Evolutionary conservation across 2,329 filamentous ascomycete species (phyloP), one percentile per base, ranked within the genome.

Genomic region (Penicillium sp.): DNA sequence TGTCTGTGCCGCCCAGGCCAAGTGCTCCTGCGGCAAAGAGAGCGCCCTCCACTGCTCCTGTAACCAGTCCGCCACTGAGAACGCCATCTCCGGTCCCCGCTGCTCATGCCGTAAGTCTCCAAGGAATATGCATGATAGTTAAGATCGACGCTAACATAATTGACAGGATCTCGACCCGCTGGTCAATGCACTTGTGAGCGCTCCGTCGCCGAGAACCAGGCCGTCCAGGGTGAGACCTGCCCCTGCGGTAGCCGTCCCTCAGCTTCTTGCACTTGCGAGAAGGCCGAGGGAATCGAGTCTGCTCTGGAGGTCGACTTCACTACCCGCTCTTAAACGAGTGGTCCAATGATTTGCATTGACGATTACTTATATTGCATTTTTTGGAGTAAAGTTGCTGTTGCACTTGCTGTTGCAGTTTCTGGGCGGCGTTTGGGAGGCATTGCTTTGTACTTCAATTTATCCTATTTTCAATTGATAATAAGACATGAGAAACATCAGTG

Each of bases 21-120:
- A 75, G 55, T 96, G 91, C 84, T 95, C 90, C 13, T 97, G 93
- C 72, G 93, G 93, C 68, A 86, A 96, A 79, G 83, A 94, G 70
- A 84, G 86, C 3, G 93, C 93, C 43, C 84, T 96, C 42, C 81
- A 92, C 71, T 97, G 93, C 84, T 88, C 80, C 56, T 97, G 93
- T 78, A 84, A 84, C 65, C 92, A 90, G 74, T 83, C 91, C 3
- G 59, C 80, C 3, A 75, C 79, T 13, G 92, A 97, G 80, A 97
- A 97, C 80, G 76, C 76, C 33, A 70, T 90, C 49, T 72, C 79
- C 6, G 90, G 90, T 6, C 81, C 89, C 32, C 82, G 90, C 63
- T 96, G 91, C 81, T 91, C 89, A 37, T 96, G 91, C 80, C 84
- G 90, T 82, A 77, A 58, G 78, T 78, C 15, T 17, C 17, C 21